Percentiles rank a stretch among this genome's conserved stretches.
Evolutionary conservation across 108 stramenopile species (phyloP).

Genomic region (Skeletonema menzelii): DNA sequence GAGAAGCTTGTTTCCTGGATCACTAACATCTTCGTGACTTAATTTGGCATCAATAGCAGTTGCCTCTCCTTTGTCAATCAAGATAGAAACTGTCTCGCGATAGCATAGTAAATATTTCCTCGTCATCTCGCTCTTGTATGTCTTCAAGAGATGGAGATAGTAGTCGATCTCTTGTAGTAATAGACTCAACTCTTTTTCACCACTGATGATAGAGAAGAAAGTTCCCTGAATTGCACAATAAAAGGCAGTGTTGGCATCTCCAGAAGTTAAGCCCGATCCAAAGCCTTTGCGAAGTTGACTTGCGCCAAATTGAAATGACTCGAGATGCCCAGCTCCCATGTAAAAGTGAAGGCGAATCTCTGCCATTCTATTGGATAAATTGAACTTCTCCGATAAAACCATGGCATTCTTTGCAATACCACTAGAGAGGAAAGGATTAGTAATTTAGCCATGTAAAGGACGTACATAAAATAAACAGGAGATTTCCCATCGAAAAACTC

Average conservation of each 20-base stretch:
- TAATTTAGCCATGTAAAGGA: not conserved
- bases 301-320: not conserved
- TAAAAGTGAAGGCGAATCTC: not conserved
- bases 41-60: not conserved
- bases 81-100: not conserved
- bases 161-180: constrained; percentile 1
- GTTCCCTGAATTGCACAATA: not conserved
- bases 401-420: not conserved
- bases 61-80: not conserved
- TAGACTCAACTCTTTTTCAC: not conserved
- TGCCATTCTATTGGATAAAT: not conserved
- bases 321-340: not conserved
- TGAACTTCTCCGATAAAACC: not conserved
- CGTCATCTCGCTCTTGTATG: not conserved
- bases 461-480: no score
- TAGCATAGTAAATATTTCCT: not conserved
- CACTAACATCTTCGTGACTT: not conserved
- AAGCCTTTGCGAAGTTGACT: constrained; percentile 5
- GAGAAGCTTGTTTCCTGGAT: not conserved
- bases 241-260: not conserved
- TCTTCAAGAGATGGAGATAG: not conserved
- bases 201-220: not conserved
- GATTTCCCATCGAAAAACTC: no score
- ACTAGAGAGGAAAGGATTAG: not conserved
- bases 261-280: not conserved